Evolutionary conservation across 1,139 yeast genomes (phyloP), one percentile per base, ranked within the genome.

Genomic region (Zygosaccharomyces pseudobailii): DNA sequence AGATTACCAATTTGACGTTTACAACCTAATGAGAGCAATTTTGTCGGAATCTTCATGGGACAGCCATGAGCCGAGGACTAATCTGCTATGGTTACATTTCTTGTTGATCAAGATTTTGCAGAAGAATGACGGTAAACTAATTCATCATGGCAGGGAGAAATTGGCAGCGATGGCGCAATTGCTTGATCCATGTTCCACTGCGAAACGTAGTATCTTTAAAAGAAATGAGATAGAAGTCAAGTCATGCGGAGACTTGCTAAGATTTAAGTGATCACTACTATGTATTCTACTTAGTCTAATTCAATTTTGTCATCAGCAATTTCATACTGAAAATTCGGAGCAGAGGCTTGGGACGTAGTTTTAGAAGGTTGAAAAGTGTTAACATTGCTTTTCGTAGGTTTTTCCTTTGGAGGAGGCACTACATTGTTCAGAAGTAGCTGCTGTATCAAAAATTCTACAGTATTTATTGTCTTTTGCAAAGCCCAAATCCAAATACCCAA

Each of bases 1-100:
- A 7, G 80, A 76, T 51, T 73, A 75, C 55, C 80, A 75, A 48
- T 76, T 72, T 57, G 82, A 78, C 42, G 70, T 78, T 27, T 78
- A 79, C 55, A 70, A 78, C 46, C 61, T 69, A 40, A 76, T 78
- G 81, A 62, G 72, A 43, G 55, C 49, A 8, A 45, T 55, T 8
- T 46, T 56, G 25, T 52, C 49, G 5, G 49, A 46, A 32, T 42
- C 55, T 32, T 52, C 56, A 19, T 58, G 74, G 78, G 73, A 63
- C 65, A 21, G 49, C 45, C 45, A 59, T 58, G 54, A 66, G 64
- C 71, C 74, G 13, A 59, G 58, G 32, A 72, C 72, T 33, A 74
- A 74, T 51, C 42, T 74, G 9, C 55, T 68, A 13, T 75, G 80
- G 80, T 50, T 74, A 35, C 74, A 73, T 50, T 74, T 73, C 51